Percentiles rank a stretch among this genome's conserved stretches.
Evolutionary conservation across 495 filamentous ascomycete species (phyloP).

Genomic region (Massariosphaeria phaeospora): DNA sequence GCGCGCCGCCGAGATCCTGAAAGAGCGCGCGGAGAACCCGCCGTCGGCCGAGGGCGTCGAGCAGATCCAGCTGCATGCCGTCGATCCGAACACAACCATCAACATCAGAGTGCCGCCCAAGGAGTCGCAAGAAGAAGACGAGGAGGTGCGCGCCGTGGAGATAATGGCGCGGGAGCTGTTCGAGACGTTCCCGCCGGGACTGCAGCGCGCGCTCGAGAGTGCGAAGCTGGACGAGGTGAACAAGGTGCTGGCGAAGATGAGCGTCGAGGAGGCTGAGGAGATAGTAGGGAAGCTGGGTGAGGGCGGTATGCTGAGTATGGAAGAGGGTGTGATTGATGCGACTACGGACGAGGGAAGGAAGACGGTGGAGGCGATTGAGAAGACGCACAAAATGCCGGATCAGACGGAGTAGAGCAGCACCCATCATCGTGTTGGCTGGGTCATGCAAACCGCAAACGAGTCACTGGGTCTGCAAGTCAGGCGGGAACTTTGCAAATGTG

Average conservation of each 20-base stretch:
- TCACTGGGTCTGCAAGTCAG: no score
- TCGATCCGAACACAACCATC: conserved; percentile 89
- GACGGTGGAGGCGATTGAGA: conserved; percentile 72
- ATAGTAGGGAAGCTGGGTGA: conserved; percentile 78
- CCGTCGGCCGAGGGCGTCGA: conserved; percentile 64
- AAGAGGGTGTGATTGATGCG: conserved; percentile 89
- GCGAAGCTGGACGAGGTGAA: conserved; percentile 92
- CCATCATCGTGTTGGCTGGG: neutral
- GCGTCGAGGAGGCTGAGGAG: conserved; percentile 86
- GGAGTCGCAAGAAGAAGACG: neutral
- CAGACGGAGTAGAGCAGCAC: conserved; percentile 21
- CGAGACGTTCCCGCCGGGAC: conserved; percentile 71
- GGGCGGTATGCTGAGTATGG: conserved; percentile 85
- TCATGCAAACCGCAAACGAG: no score
- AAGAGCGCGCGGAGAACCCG: conserved; percentile 60
- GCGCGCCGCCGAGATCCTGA: conserved; percentile 70
- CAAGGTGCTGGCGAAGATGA: conserved; percentile 90
- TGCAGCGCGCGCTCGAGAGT: conserved; percentile 75
- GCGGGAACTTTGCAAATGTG: no score
- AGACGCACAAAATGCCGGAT: conserved; percentile 45
- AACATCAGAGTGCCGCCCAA: conserved; percentile 72
- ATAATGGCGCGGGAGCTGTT: conserved; percentile 69
- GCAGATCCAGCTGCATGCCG: conserved; percentile 95
- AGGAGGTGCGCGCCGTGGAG: conserved; percentile 52
- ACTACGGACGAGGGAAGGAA: conserved; percentile 87